Base-by-base conservation (phyloP, 73 alveolate genomes). In the Paramecium primaurelia region DNA sequence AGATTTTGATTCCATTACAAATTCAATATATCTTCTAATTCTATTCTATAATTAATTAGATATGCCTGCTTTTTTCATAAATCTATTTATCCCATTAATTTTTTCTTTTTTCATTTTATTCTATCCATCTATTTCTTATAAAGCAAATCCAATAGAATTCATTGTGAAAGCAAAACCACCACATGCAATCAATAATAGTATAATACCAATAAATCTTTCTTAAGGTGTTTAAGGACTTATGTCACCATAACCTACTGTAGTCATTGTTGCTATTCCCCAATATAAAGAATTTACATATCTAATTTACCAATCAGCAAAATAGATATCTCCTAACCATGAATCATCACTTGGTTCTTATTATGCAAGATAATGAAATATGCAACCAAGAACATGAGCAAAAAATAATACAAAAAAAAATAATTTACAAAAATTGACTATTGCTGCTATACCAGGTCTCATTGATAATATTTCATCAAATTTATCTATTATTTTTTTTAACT, bases 201-300 rank as follows among this genome's bases (percentile, higher is more conserved):
- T 49, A 58, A 95, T 96, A 20, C 94, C 98, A 59, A 88, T 95
- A 1, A 93, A 38, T 59, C 86, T 95, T 86, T 97, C 99, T 37
- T 69, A 38, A 2, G 80, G 59, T 14, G 98, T 95, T 12, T 68
- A 87, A 6, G 99, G 99, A 49, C 22, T 71, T 14, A 97, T 96
- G 87, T 97, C 99, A 42, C 99, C 99, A 95, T 97, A 97, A 1
- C 99, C 99, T 6, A 97, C 96, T 16, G 98, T 95, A 8, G 98
- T 94, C 97, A 97, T 97, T 6, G 99, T 97, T 14, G 97, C 85
- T 59, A 93, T 92, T 5, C 98, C 96, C 96, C 97, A 97, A 93
- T 96, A 97, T 6, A 96, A 34, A 10, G 97, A 20, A 11, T 96
- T 60, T 1, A 97, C 69, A 92, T 97, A 97, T 30, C 60, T 36